Evolutionary conservation across 2,329 filamentous ascomycete species (phyloP).

Genomic region (Incumbomyces lentus): DNA sequence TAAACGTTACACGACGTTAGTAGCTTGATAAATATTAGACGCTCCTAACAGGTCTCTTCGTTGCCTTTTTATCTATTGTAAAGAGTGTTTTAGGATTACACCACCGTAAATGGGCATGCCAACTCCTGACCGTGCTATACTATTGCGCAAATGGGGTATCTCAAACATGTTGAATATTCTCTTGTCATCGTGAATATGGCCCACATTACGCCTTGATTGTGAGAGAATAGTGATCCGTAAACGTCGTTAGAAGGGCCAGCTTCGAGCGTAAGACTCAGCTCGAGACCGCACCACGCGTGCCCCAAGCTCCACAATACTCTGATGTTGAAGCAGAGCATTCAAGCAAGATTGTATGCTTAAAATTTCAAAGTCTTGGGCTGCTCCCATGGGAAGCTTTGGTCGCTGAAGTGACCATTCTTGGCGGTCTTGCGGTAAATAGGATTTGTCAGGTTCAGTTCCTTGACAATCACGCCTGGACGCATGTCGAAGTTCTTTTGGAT

Average conservation of each 20-base stretch:
- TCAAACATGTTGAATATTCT: constrained; percentile 9
- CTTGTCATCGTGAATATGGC: constrained; percentile 6
- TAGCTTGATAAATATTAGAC: too few species aligned
- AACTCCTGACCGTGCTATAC: constrained; percentile 2
- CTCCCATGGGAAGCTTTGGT: constrained; percentile 97
- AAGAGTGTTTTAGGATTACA: not conserved
- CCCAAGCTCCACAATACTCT: constrained; percentile 5
- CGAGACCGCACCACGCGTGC: not conserved
- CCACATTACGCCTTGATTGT: constrained; percentile 6
- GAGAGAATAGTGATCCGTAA: constrained; percentile 6
- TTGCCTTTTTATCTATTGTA: not conserved
- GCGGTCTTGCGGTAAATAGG: constrained; percentile 98
- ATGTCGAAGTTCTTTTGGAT: constrained; percentile 96
- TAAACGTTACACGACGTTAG: too few species aligned
- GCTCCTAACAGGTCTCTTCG: not conserved
- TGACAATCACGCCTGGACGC: constrained; percentile 95
- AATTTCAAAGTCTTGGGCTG: constrained; percentile 90
- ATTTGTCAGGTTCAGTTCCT: constrained; percentile 86
- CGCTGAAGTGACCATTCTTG: constrained; percentile 99
- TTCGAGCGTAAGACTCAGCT: not conserved
- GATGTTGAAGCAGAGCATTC: constrained; percentile 11
- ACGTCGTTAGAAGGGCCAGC: constrained; percentile 2
- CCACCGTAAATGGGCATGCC: not conserved
- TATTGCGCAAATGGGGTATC: constrained; percentile 8
- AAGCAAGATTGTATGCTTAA: constrained; percentile 43